phyloP scores from a whole-genome alignment of 768 basidiomycete species.

The Lanmaoa rubissima region DNA sequence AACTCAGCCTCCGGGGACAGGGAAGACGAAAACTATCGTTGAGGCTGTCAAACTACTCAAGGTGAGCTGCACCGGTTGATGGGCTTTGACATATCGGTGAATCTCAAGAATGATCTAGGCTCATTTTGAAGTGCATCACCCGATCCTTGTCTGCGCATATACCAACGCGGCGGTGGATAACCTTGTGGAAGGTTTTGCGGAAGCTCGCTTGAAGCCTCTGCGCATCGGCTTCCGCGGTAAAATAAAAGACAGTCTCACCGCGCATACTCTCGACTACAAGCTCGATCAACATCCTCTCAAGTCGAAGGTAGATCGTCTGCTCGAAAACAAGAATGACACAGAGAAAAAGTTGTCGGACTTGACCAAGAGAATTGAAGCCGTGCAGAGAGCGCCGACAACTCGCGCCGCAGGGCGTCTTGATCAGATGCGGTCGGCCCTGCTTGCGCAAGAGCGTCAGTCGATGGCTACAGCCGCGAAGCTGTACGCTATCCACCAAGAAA shows the following conservation, averaged over 20 bases:
- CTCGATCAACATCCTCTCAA: slow-evolving; percentile 60
- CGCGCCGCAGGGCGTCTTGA: slow-evolving; percentile 24
- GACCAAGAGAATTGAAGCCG: slow-evolving; percentile 21
- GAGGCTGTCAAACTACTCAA: slow-evolving; percentile 80
- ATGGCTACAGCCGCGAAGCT: slow-evolving; percentile 40
- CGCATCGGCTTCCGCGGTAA: slow-evolving; percentile 69
- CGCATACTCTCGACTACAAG: slow-evolving; percentile 63
- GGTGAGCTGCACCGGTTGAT: slow-evolving; percentile 31
- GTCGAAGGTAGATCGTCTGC: slow-evolving; percentile 39
- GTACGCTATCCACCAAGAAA: slow-evolving; percentile 57
- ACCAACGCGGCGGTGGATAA: slow-evolving; percentile 95
- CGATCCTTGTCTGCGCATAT: slow-evolving; percentile 89
- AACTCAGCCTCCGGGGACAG: slow-evolving; percentile 81
- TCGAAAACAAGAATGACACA: slow-evolving; percentile 38
- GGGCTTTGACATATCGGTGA: neutral
- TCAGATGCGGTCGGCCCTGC: slow-evolving; percentile 28
- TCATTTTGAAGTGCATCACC: slow-evolving; percentile 80
- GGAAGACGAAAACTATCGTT: slow-evolving; percentile 92
- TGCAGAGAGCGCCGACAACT: slow-evolving; percentile 16
- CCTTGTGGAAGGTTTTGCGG: slow-evolving; percentile 71
- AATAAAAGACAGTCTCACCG: slow-evolving; percentile 52
- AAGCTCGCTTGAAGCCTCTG: slow-evolving; percentile 64
- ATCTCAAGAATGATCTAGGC: slow-evolving; percentile 37
- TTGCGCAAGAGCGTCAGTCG: slow-evolving; percentile 30
- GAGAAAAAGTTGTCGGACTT: slow-evolving; percentile 27